Percentiles rank a stretch among this genome's conserved stretches.
Evolutionary conservation across 1,284 basidiomycete genomes (phyloP).

Genomic region (Melampsora larici-populina): DNA sequence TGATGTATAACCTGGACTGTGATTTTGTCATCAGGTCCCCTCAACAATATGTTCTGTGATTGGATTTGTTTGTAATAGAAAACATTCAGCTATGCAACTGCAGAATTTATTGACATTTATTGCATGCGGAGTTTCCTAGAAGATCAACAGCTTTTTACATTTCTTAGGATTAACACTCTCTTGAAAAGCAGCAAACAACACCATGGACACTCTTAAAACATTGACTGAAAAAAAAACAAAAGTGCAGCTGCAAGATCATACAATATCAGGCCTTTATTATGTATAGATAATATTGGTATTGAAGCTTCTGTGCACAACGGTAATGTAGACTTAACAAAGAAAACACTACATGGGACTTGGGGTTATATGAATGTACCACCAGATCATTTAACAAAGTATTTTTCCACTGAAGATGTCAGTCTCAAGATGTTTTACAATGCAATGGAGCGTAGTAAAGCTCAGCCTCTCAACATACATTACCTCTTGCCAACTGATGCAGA

Average conservation of each 20-base stretch:
- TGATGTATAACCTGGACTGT: not conserved
- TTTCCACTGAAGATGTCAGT: not conserved
- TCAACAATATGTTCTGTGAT: not conserved
- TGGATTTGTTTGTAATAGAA: not conserved
- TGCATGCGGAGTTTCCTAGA: constrained; percentile 8
- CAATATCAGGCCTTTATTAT: not conserved
- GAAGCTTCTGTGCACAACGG: not conserved
- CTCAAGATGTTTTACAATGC: not conserved
- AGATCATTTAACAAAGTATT: not conserved
- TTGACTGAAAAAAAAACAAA: not conserved
- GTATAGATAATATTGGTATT: constrained; percentile 20
- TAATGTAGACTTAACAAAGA: not conserved
- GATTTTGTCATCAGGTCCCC: not conserved
- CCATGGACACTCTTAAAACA: not conserved
- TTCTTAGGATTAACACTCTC: not conserved
- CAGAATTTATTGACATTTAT: not conserved
- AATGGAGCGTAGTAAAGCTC: not conserved
- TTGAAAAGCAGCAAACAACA: not conserved
- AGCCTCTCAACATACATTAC: not conserved
- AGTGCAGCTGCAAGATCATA: not conserved
- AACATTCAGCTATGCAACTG: not conserved
- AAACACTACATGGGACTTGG: constrained; percentile 11
- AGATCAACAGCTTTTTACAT: constrained; percentile 8
- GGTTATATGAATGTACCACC: constrained; percentile 10
- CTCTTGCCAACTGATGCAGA: not conserved